A percentile compares a stretch with the other conserved stretches of the same genome.
phyloP scores from a whole-genome alignment of 441 rosid genomes.

The Brassica balearica region DNA sequence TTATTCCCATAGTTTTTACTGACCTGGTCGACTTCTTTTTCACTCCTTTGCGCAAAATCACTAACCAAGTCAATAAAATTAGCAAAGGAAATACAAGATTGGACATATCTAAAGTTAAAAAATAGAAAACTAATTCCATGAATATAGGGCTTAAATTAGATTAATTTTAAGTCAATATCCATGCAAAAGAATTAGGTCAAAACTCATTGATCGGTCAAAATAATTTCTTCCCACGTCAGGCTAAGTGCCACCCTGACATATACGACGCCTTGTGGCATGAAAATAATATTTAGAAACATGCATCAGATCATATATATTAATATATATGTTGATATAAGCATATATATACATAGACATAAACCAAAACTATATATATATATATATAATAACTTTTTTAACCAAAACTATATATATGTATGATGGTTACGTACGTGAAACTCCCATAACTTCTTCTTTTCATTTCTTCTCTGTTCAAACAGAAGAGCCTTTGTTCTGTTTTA shows the following conservation, averaged over 20 bases:
- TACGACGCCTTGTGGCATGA: background rate
- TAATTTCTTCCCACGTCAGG: constrained; percentile 11
- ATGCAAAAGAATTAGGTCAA: constrained; percentile 30
- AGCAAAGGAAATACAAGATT: constrained; percentile 12
- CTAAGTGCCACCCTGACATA: constrained; percentile 22
- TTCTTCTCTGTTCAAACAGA: constrained; percentile 32
- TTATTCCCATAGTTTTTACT: background rate
- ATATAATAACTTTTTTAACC: background rate
- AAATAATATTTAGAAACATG: background rate
- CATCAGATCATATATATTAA: background rate
- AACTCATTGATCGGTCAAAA: constrained; percentile 22
- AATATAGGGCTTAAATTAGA: constrained; percentile 39
- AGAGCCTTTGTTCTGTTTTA: constrained; percentile 23
- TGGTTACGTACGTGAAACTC: constrained; percentile 40
- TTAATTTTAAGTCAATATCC: constrained; percentile 19
- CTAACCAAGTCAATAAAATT: constrained; percentile 16
- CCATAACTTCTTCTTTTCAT: constrained; percentile 25
- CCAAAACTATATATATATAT: background rate
- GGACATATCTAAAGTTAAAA: constrained; percentile 8
- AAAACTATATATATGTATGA: constrained; percentile 29
- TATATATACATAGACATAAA: constrained; percentile 10
- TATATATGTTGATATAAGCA: background rate
- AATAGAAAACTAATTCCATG: constrained; percentile 26
- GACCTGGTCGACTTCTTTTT: constrained; percentile 9
- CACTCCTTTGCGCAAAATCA: constrained; percentile 24